A percentile compares a stretch with the other conserved stretches of the same genome.
These are phyloP conservation scores for Arachnomyces sp. DNA, from an alignment of 2,329 filamentous ascomycete genomes.

Conservation along the genomic window DNA sequence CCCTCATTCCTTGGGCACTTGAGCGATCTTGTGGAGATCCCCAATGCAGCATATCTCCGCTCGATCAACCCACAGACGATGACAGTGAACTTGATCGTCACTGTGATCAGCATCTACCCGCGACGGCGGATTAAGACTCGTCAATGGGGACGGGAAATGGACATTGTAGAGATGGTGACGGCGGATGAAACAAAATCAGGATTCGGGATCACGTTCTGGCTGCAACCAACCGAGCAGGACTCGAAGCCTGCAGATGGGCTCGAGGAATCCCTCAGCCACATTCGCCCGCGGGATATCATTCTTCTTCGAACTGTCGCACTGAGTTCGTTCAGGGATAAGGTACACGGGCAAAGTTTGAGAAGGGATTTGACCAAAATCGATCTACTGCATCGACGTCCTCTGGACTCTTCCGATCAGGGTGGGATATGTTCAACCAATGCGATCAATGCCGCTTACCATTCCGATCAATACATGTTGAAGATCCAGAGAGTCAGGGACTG, in stretches of 20 bases:
- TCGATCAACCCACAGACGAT: constrained; percentile 70
- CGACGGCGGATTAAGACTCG: constrained; percentile 59
- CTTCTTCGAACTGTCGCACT: constrained; percentile 73
- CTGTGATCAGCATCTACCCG: constrained; percentile 62
- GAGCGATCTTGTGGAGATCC: constrained; percentile 61
- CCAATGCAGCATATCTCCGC: constrained; percentile 55
- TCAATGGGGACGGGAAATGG: constrained; percentile 44
- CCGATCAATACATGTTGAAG: constrained; percentile 51
- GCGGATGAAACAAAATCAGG: constrained; percentile 77
- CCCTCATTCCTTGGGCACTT: constrained; percentile 40
- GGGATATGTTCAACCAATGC: constrained; percentile 39
- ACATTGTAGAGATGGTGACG: constrained; percentile 68
- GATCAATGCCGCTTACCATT: constrained; percentile 19
- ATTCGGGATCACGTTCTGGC: constrained; percentile 80
- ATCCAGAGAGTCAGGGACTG: constrained; percentile 63
- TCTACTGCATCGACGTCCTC: constrained; percentile 52
- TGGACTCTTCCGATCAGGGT: constrained; percentile 44
- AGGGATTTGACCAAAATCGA: constrained; percentile 61
- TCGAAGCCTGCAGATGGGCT: constrained; percentile 22
- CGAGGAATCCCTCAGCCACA: constrained; percentile 31
- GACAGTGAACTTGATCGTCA: constrained; percentile 73
- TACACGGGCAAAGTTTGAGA: constrained; percentile 76
- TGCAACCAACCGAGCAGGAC: constrained; percentile 37
- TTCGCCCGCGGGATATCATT: constrained; percentile 67
- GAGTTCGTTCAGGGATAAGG: constrained; percentile 62